Evolutionary conservation across 2,329 filamentous ascomycete species (phyloP), one percentile per base, ranked within the genome.

Genomic region (Juglanconis sp.): DNA sequence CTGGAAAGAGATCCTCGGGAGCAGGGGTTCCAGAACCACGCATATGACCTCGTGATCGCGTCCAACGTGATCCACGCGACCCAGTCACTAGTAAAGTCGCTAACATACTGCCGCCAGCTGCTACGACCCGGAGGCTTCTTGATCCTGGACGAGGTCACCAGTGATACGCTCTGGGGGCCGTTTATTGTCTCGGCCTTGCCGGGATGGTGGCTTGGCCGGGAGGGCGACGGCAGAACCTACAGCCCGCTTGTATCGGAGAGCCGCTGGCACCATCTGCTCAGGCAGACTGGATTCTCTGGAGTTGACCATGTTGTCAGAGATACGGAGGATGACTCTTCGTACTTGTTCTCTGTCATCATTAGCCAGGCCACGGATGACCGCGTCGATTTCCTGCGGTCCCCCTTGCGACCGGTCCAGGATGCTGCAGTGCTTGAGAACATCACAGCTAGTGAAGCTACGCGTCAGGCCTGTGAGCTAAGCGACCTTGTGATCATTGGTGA

Each of bases 41-140:
- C 63, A 4, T 71, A 66, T 56, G 72, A 74, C 51, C 13, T 75
- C 7, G 56, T 75, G 2, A 57, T 75, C 52, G 71, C 70, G 0
- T 68, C 69, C 1, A 65, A 71, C n/a, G 71, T 71, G 0, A 55
- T 75, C 3, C 68, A 73, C 51, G 67, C 68, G 4, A 70, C 69
- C 2, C 15, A 54, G 17, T 34, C 44, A 8, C 17, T 71, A 13
- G 55, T 67, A 56, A 3, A 64, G 30, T 60, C 67, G 32, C 6
- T 69, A 65, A 6, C 32, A 2, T 68, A 73, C 48, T 60, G 66
- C 4, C 67, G 71, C 10, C 59, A 60, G 1, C 61, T 76, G 1
- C 61, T 76, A 0, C 70, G 68, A 13, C 70, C 76, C 0, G 73
- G 70, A 2, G 57, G 57, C 1, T 56, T n/a, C 50, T 38, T 32